phyloP scores from a whole-genome alignment of 768 basidiomycete genomes.

The Trametes cubensis region DNA sequence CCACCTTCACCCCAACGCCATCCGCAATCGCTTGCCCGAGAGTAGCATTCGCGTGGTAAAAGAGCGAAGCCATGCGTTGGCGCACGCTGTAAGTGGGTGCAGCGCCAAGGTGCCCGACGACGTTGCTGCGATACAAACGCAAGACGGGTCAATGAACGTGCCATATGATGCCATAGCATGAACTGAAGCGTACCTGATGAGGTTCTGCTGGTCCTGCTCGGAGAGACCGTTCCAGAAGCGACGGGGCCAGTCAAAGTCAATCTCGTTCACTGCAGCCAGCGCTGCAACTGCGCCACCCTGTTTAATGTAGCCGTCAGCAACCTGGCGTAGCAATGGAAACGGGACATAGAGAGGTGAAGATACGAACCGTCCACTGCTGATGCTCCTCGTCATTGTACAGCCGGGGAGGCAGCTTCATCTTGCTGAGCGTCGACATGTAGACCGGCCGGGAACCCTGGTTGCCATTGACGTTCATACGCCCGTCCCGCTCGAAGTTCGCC shows the following conservation, averaged over 20 bases:
- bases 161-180: too few relatives aligned
- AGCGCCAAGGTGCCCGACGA: constrained; percentile 42
- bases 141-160: neutral
- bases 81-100: constrained; percentile 34
- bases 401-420: constrained; percentile 37
- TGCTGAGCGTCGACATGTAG: constrained; percentile 40
- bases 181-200: constrained; percentile 33
- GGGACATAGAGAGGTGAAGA: neutral
- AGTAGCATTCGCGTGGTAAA: constrained; percentile 41
- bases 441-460: constrained; percentile 46
- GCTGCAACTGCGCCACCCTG: constrained; percentile 44
- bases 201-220: constrained; percentile 38
- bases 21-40: constrained; percentile 41
- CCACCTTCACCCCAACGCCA: constrained; percentile 33
- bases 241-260: constrained; percentile 45
- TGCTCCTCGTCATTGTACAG: constrained; percentile 44
- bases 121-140: constrained; percentile 31
- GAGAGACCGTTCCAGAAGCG: constrained; percentile 43
- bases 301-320: neutral
- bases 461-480: constrained; percentile 38
- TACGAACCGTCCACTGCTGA: constrained; percentile 40
- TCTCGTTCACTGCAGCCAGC: constrained; percentile 39
- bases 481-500: constrained; percentile 45
- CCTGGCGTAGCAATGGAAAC: neutral
- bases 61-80: constrained; percentile 38